These are phyloP conservation scores for Plasmodium adleri DNA, from an alignment of 169 alveolate genomes.

Conservation along the genomic window DNA sequence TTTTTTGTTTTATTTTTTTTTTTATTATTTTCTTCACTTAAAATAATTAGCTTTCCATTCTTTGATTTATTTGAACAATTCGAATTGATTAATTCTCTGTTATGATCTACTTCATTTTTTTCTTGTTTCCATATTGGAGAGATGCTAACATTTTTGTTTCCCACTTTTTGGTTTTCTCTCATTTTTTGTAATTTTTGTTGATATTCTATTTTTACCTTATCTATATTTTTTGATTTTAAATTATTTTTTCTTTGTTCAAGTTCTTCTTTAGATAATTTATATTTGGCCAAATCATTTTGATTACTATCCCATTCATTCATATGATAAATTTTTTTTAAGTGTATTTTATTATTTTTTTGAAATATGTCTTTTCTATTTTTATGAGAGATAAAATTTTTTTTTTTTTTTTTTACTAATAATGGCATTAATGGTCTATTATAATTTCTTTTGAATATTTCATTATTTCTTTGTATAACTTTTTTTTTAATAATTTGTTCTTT, in stretches of 20 bases:
- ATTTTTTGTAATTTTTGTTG: conserved; percentile 37
- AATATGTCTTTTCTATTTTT: conserved; percentile 6
- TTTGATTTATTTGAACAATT: background rate
- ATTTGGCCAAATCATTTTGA: conserved; percentile 63
- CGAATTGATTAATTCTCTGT: too few relatives aligned
- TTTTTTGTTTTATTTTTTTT: background rate
- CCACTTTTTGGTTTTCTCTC: conserved; percentile 20
- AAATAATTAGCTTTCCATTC: background rate
- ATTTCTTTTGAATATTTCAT: conserved; percentile 36
- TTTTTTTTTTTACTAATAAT: conserved; percentile 43
- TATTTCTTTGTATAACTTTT: conserved; percentile 61
- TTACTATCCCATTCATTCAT: conserved; percentile 63
- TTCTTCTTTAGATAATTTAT: conserved; percentile 63
- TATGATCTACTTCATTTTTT: background rate
- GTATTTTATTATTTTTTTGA: background rate
- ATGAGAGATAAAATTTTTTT: background rate
- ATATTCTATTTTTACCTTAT: conserved; percentile 45
- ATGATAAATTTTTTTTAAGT: conserved; percentile 25
- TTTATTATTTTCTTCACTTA: background rate
- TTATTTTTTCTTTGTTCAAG: conserved; percentile 59
- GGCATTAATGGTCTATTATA: conserved; percentile 63
- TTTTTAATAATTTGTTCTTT: conserved; percentile 24
- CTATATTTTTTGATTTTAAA: conserved; percentile 61
- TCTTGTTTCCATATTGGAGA: background rate
- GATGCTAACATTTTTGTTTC: background rate